phyloP scores from a whole-genome alignment of 257 asterid species.

The Nicotiana paniculata region DNA sequence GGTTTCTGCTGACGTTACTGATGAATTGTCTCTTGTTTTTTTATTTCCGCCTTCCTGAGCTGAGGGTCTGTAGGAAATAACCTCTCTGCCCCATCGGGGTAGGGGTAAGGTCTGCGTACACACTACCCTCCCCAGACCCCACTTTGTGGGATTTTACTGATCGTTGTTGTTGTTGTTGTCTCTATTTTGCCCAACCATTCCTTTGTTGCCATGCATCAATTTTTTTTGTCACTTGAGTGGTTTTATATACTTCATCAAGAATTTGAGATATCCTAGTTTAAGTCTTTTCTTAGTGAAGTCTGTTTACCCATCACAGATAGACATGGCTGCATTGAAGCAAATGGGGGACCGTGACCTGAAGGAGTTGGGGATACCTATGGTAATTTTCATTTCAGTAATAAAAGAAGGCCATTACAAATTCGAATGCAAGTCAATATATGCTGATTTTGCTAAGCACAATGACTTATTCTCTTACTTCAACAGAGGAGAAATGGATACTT shows the following conservation, averaged over 20 bases:
- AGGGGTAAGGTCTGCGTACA: no score
- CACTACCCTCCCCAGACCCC: no score
- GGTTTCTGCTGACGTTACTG: no score
- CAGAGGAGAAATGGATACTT: background rate
- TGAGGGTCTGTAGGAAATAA: no score
- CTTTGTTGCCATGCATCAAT: background rate
- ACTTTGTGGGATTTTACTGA: no score
- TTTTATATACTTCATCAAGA: background rate
- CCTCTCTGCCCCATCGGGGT: no score
- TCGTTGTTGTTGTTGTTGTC: background rate
- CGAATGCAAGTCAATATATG: background rate
- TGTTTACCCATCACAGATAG: conserved; percentile 42
- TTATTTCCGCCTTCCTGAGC: no score
- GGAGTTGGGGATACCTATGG: conserved; percentile 80
- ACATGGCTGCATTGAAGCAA: conserved; percentile 64
- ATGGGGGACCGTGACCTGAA: conserved; percentile 67
- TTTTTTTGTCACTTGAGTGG: background rate
- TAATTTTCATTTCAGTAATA: conserved; percentile 14
- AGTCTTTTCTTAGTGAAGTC: background rate
- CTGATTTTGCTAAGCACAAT: background rate
- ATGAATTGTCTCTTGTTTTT: no score
- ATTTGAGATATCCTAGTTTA: background rate
- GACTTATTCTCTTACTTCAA: background rate
- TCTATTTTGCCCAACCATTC: background rate
- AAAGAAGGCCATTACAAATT: background rate